These are phyloP conservation scores for Penicillium sp. DNA, from an alignment of 2,329 filamentous ascomycete species.

Conservation along the genomic window DNA sequence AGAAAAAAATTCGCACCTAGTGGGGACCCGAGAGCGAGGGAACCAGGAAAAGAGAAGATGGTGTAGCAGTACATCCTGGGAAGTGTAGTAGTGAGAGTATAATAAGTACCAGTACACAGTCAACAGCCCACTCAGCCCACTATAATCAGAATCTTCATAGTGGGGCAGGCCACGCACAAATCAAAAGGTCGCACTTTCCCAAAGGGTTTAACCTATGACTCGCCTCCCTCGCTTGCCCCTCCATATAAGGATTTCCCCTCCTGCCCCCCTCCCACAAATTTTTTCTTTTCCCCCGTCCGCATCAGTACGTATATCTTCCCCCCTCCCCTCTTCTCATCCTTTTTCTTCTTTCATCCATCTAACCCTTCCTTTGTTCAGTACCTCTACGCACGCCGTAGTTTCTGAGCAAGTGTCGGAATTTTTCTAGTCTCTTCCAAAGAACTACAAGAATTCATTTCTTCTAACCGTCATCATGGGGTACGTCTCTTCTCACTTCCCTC, in stretches of 20 bases:
- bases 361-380: constrained; percentile 36
- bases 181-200: not conserved
- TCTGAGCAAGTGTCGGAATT: constrained; percentile 45
- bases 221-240: constrained; percentile 42
- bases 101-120: constrained; percentile 10
- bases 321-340: constrained; percentile 20
- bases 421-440: constrained; percentile 47
- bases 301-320: constrained; percentile 44
- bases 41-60: constrained; percentile 23
- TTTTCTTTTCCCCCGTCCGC: constrained; percentile 40
- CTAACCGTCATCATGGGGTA: constrained; percentile 58
- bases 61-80: not conserved
- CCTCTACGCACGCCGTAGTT: constrained; percentile 51
- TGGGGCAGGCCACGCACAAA: constrained; percentile 5
- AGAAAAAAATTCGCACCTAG: constrained; percentile 26
- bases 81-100: not conserved
- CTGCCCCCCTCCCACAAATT: constrained; percentile 38
- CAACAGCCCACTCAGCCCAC: no score
- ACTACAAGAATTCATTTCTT: constrained; percentile 42
- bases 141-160: constrained; percentile 32
- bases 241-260: constrained; percentile 46
- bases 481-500: constrained; percentile 1
- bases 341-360: constrained; percentile 22
- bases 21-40: constrained; percentile 18
- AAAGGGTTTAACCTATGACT: constrained; percentile 36